Evolutionary conservation across 208 protist genomes (phyloP), one percentile per base, ranked within the genome.

Genomic region (Acanthamoeba healyi): DNA sequence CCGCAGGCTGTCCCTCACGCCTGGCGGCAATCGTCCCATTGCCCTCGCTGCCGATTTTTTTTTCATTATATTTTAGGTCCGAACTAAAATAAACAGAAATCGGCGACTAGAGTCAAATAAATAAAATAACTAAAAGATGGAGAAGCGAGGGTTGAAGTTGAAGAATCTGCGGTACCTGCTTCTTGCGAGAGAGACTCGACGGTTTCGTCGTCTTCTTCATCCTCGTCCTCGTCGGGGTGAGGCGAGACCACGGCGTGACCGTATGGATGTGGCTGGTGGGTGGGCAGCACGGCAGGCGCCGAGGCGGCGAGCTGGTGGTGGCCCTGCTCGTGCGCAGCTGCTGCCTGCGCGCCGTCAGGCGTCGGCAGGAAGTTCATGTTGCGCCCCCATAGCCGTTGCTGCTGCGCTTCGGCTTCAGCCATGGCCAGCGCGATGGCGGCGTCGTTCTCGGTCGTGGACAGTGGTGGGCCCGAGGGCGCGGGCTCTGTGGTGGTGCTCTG

Each of bases 381-480:
- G 70, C 70, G 70, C 19, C 70, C 70, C 74, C 74, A 84, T 19
- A 58, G 74, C 1, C 44, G 10, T 1, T 4, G 22, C 44, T 36
- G 17, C n/a, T 56, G 40, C 22, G 22, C 44, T 15, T 84, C 42
- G 3, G 38, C 44, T 29, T 84, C 74, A 22, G 74, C 74, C 74
- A 84, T 19, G 14, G 74, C 74, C 14, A 2, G 9, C 22, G 74
- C 74, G 22, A 84, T 84, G 17, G 74, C 44, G 3, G 42, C 74
- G 36, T 84, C 74, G n/a, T 84, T 84, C 10, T 84, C 74, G 29
- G 74, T 84, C n/a, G n/a, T n/a, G n/a, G n/a, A n/a, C n/a, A n/a
- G n/a, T n/a, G n/a, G n/a, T n/a, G n/a, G n/a, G n/a, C n/a, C n/a
- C n/a, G n/a, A n/a, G n/a, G n/a, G n/a, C n/a, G n/a, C n/a, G n/a